Evolutionary conservation across 257 asterid species (phyloP), one percentile per base, ranked within the genome.

Genomic region (Solanum clarkiae): DNA sequence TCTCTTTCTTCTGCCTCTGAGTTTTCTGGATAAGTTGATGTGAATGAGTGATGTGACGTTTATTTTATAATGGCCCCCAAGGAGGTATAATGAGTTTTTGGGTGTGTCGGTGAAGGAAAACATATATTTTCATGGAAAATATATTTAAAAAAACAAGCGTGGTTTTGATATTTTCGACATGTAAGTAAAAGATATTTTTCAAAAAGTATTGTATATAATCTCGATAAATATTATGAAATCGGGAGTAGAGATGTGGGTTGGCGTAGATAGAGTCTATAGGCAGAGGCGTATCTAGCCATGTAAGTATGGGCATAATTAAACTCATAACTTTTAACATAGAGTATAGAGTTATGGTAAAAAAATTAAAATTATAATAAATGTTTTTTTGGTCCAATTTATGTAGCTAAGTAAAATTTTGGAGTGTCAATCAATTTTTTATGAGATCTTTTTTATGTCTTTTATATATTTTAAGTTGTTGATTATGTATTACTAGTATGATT

Each of bases 91-190:
- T 24, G 42, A 63, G 4, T 24, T 62, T 22, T 2, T 8, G 70
- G 36, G 10, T 10, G 42, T 24, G 70, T 24, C 40, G 40, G 70
- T 63, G 17, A 24, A 24, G 70, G 40, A 20, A 18, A 18, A 57
- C 17, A 54, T 16, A 54, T 54, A 54, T 15, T 14, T 53, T 11
- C 55, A 51, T 53, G 60, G 60, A n/a, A 60, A 59, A n/a, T n/a
- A 2, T 49, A 32, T 49, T 60, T 3, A 22, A 60, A 32, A 29
- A 10, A 29, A 62, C 11, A 62, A 8, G 18, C 12, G 8, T 11
- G 3, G 1, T 59, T 9, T 20, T 4, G 1, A 0, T 59, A 0
- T 59, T 2, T 63, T 63, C 3, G 2, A 13, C 24, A 6, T 0
- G 10, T 1, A 12, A 24, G 17, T 6, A 1, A 63, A 62, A 63